Base-by-base conservation (phyloP, 129 eudicot species). In the Cynara cardunculus region DNA sequence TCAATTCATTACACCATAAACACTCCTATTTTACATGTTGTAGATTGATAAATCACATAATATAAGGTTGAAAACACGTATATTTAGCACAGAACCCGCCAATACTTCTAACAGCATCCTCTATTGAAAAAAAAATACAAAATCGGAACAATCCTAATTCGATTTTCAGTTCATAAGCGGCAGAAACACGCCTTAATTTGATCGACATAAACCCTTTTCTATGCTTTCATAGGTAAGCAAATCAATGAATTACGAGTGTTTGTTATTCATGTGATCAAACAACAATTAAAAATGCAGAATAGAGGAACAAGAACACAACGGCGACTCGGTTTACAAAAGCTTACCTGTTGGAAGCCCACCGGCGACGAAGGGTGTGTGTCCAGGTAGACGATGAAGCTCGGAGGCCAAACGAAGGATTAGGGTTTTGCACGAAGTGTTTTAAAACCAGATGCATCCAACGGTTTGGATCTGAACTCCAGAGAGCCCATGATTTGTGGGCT, bases 351-450 rank as follows among this genome's bases (percentile, higher is more conserved):
- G 46, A 44, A 37, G 16, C 73, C 18, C 80, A 25, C 81, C 64
- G 49, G 82, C 30, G 75, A 68, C 82, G 30, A 26, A 69, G 12
- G 41, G 39, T 35, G 13, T 37, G 39, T 65, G n/a, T 25, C 10
- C n/a, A 56, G 65, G 8, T 18, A 1, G 31, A 78, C 6, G 82
- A 44, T 27, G 68, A 27, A 78, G 82, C 16, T 18, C 74, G 68
- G 31, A 78, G 82, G 67, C 19, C 74, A 78, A 39, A 66, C 46
- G 67, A 25, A 32, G 75, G 14, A 68, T 78, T 78, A 78, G 82
- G 82, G 75, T 78, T 78, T 78, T 78, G 75, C 28, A 69, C 49
- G 44, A 26, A 5, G 75, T 78, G 66, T 27, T 16, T 77, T 65
- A 22, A 76, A 56, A 56, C 65, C 65, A n/a, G 65, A 56, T 5